These are phyloP conservation scores for Thecaphora frezii DNA, from an alignment of 1,284 basidiomycete genomes.

Conservation along the genomic window DNA sequence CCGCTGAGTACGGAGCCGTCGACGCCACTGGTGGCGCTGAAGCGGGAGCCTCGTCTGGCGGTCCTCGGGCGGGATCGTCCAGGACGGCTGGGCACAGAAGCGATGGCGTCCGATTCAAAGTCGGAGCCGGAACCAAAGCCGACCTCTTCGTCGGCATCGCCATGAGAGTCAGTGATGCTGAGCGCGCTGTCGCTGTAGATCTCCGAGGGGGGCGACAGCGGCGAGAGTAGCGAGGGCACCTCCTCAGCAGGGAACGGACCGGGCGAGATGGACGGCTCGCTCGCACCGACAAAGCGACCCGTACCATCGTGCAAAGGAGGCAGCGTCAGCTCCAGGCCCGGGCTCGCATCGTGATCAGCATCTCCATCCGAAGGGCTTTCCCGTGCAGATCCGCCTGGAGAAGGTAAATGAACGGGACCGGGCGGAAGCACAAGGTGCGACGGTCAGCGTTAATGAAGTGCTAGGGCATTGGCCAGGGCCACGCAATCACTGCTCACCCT, in stretches of 20 bases:
- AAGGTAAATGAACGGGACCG: too few species aligned
- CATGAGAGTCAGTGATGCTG: constrained; percentile 24
- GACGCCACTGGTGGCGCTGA: constrained; percentile 3
- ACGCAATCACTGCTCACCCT: too few species aligned
- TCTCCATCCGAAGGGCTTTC: too few species aligned
- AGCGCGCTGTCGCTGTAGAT: constrained; percentile 23
- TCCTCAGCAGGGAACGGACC: neutral
- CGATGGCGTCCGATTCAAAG: constrained; percentile 23
- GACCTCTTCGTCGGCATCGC: constrained; percentile 35
- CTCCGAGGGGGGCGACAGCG: constrained; percentile 11
- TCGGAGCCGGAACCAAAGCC: constrained; percentile 37
- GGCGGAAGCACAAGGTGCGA: too few species aligned
- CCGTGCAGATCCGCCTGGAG: too few species aligned
- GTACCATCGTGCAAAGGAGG: constrained; percentile 33
- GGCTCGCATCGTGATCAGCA: constrained; percentile 1
- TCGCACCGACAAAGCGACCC: constrained; percentile 22
- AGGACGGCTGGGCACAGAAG: constrained; percentile 22
- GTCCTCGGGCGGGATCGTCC: constrained; percentile 6
- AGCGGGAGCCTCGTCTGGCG: constrained; percentile 13
- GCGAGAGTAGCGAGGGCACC: constrained; percentile 2
- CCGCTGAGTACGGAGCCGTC: too few species aligned
- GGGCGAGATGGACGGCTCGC: constrained; percentile 1
- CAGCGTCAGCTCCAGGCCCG: constrained; percentile 15
- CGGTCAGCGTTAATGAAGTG: too few species aligned
- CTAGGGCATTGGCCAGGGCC: too few species aligned